Evolutionary conservation across 108 stramenopile genomes (phyloP), one percentile per base, ranked within the genome.

Genomic region (Stephanodiscus triporus): DNA sequence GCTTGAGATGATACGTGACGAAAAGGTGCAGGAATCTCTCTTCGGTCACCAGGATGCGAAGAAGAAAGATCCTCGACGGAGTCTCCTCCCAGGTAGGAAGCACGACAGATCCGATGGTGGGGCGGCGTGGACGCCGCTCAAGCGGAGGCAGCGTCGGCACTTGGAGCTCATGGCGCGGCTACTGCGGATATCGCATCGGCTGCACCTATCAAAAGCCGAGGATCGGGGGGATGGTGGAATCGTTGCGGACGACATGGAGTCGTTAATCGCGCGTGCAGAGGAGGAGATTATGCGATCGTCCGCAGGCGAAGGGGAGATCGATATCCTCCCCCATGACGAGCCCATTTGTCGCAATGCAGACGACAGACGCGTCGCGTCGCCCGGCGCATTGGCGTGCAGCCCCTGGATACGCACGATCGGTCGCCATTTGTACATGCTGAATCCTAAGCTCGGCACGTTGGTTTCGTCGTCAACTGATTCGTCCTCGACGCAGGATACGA

Each of bases 81-180:
- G 75, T 20, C 27, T 34, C 61, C 22, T 45, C n/a, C 49, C 75
- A 36, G 38, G 55, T 61, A 53, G 47, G 7, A 64, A 51, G 34
- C 56, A 64, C 32, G 77, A 51, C 37, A 22, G 42, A 58, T 30
- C 27, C 45, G 66, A 47, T 48, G 65, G 62, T 47, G 54, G 66
- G 48, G 72, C 71, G 49, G 68, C 59, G 64, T 66, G 65, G 76
- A 70, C 63, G 42, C 83, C 83, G 16, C 45, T 88, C 62, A 86
- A 73, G 5, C 54, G 63, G 54, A 78, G 82, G 13, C 88, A 89
- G 58, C 77, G 85, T 40, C 80, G 82, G 19, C 87, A 91, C 64
- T 73, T 90, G 72, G 91, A 94, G 73, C 40, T 94, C 29, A 72
- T 69, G 43, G 79, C 84, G 19, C 80, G 89, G 19, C 66, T 94